A percentile compares a stretch with the other conserved stretches of the same genome.
Conservation (phyloP, 2,329 filamentous ascomycete genomes). For the Clarireedia homoeocarpa region DNA sequence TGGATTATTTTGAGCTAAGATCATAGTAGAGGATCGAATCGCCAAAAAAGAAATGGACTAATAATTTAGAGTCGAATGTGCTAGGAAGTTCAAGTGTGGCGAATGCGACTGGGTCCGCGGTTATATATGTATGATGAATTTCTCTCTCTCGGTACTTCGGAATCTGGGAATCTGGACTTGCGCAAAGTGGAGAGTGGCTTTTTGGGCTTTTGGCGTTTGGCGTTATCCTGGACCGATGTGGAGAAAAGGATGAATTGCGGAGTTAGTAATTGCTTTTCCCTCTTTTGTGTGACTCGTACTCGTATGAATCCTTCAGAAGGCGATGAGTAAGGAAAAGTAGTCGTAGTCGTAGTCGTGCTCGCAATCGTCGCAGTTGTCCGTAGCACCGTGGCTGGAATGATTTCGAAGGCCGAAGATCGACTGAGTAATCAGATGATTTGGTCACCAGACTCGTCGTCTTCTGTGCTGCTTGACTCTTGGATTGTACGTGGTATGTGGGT, state of each 20-base stretch:
- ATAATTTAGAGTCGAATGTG: constrained; percentile 1
- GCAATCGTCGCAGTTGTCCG: no score
- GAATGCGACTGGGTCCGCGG: neutral
- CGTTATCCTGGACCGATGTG: no score
- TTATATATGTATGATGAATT: neutral
- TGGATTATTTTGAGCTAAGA: neutral
- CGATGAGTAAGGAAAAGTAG: neutral
- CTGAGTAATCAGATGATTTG: constrained; percentile 6
- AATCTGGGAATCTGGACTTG: neutral
- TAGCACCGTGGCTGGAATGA: constrained; percentile 1
- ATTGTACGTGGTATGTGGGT: no score
- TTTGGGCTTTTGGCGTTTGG: no score
- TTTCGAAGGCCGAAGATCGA: neutral
- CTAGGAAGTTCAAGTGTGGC: neutral
- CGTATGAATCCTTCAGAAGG: neutral
- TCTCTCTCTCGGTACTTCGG: neutral
- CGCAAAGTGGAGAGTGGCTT: no score
- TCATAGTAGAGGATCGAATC: neutral
- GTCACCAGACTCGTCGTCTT: constrained; percentile 1
- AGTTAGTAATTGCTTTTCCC: neutral
- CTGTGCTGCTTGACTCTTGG: neutral
- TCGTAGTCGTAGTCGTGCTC: neutral
- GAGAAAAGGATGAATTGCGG: no score
- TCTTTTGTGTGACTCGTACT: neutral
- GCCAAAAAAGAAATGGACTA: neutral